Evolutionary conservation across 2,329 filamentous ascomycete genomes (phyloP), one percentile per base, ranked within the genome.

Genomic region (Aspergillus oerlinghausenensis): DNA sequence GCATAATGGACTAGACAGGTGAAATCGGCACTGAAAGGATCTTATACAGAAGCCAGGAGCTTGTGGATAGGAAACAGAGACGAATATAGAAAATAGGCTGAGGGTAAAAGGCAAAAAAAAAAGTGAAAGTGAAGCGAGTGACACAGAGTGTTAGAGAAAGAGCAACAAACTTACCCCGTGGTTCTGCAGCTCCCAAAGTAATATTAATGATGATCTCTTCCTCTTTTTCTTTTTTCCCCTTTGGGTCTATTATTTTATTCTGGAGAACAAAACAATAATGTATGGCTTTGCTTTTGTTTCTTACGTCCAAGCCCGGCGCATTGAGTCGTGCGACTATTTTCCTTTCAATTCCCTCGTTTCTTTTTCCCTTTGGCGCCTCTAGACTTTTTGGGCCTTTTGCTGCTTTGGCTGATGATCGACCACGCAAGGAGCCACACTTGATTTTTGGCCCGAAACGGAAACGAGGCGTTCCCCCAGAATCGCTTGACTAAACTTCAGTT

Each of bases 361-460:
- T 47, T 47, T 26, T 49, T 53, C 47, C 19, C 10, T n/a, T 50
- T n/a, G n/a, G 19, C 43, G 21, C 25, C 48, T 53, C 48, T 49
- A 28, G 7, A 51, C 28, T 53, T 54, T 54, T 58, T 53, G 23
- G 32, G 52, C 50, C 50, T 50, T 62, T 61, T 56, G 57, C 58
- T 49, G 53, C 52, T 61, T 62, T 49, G 59, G 59, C 45, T 28
- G 63, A 59, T 59, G 64, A 66, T 66, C 64, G 61, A 60, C 63
- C 38, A 57, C 55, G 63, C 60, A 65, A 65, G 63, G 63, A 60
- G 56, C 49, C 43, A 47, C 43, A 9, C 43, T n/a, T 23, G 25
- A 17, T 47, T 47, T 23, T 26, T 11, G 32, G 43, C 43, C 21
- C 49, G 49, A 29, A 38, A 25, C 14, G 19, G 26, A 11, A 21